Percentiles rank a stretch among this genome's conserved stretches.
phyloP scores from a whole-genome alignment of 1,284 basidiomycete species.

The Irpex sp. region DNA sequence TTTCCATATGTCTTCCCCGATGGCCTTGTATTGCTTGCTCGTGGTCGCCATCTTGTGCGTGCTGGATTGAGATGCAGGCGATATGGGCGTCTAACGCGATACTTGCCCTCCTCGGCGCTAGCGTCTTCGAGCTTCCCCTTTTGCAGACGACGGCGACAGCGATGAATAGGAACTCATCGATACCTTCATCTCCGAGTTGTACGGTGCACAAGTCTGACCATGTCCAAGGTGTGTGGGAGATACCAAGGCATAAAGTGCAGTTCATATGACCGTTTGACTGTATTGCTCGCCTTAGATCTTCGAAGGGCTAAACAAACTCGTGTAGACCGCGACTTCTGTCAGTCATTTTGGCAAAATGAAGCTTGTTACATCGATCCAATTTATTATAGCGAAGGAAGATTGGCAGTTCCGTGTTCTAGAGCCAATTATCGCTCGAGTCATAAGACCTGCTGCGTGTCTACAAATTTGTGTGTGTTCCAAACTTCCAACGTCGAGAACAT shows the following conservation, averaged over 20 bases:
- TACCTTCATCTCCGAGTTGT: neutral
- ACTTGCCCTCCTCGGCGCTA: neutral
- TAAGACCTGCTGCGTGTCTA: neutral
- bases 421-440: neutral
- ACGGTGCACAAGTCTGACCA: neutral
- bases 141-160: neutral
- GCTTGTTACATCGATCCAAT: neutral
- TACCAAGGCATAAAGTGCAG: neutral
- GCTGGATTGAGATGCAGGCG: too few relatives aligned
- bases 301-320: neutral
- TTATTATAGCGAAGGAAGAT: neutral
- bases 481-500: neutral
- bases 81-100: neutral
- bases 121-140: neutral
- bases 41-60: slow-evolving; percentile 50
- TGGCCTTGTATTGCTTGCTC: slow-evolving; percentile 78
- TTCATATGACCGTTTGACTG: neutral
- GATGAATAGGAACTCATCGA: neutral
- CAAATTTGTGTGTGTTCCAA: neutral
- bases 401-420: neutral
- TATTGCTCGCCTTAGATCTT: neutral
- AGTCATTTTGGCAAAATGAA: neutral
- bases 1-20: slow-evolving; percentile 92
- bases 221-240: neutral
- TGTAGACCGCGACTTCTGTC: neutral